phyloP scores from a whole-genome alignment of 2,329 filamentous ascomycete genomes.

The Lecanosticta acicola region DNA sequence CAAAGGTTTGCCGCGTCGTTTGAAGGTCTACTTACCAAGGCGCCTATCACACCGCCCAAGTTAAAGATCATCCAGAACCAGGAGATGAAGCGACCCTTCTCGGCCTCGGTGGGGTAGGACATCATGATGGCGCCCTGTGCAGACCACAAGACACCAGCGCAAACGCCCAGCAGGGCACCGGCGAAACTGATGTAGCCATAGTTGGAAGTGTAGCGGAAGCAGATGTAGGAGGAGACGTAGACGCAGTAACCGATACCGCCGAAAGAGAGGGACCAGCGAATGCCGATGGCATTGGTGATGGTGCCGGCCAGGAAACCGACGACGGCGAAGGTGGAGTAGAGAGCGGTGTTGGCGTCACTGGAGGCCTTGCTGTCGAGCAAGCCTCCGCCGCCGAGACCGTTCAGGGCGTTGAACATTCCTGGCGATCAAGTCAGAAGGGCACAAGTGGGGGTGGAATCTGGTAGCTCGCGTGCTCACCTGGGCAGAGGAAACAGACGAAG shows the following conservation, averaged over 20 bases:
- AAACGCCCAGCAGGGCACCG: slow-evolving; percentile 69
- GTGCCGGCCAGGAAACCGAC: slow-evolving; percentile 63
- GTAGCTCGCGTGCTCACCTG: slow-evolving; percentile 29
- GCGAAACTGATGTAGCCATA: slow-evolving; percentile 69
- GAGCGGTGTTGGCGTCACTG: slow-evolving; percentile 63
- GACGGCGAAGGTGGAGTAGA: slow-evolving; percentile 67
- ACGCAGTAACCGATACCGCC: slow-evolving; percentile 73
- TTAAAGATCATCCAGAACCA: slow-evolving; percentile 97
- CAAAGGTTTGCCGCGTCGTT: background rate
- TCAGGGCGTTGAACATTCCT: slow-evolving; percentile 50
- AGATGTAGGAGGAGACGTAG: slow-evolving; percentile 65
- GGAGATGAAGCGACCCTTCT: slow-evolving; percentile 83
- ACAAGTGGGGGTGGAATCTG: background rate
- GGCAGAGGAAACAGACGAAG: slow-evolving; percentile 51
- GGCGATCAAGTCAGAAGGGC: too few species aligned
- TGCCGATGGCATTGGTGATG: slow-evolving; percentile 69
- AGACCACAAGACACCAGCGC: slow-evolving; percentile 74
- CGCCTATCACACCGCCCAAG: slow-evolving; percentile 79
- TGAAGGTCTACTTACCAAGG: slow-evolving; percentile 46
- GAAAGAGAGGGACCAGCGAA: slow-evolving; percentile 61
- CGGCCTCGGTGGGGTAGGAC: slow-evolving; percentile 73
- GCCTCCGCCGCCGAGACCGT: slow-evolving; percentile 47
- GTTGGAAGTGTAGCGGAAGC: slow-evolving; percentile 63
- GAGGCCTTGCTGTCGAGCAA: slow-evolving; percentile 44
- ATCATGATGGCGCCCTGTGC: slow-evolving; percentile 85